Conservation (phyloP, 169 alveolate species). For the Sarcocystis neurona region DNA sequence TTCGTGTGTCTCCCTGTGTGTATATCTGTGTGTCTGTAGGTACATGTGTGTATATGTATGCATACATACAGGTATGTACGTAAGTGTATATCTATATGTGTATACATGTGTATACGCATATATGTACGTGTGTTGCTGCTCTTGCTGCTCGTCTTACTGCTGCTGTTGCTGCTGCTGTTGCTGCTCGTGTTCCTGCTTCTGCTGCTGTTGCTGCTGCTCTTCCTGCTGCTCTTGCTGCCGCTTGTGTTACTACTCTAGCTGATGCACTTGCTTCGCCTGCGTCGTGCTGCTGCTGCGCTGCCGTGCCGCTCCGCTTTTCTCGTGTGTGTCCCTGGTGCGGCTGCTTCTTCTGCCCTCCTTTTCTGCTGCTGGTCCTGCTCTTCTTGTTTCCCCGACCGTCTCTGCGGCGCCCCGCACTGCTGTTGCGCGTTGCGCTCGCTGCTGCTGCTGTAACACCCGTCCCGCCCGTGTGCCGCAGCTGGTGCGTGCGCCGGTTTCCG, state of each 20-base stretch:
- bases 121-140: constrained; percentile 26
- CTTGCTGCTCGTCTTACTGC: background rate
- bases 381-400: too few species aligned
- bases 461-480: background rate
- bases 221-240: background rate
- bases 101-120: too few species aligned
- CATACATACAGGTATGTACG: too few species aligned
- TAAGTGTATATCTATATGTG: too few species aligned
- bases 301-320: too few species aligned
- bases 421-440: background rate
- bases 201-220: background rate
- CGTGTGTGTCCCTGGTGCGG: too few species aligned
- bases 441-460: background rate
- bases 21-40: too few species aligned
- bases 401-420: too few species aligned
- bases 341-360: background rate
- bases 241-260: background rate
- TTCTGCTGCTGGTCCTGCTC: too few species aligned
- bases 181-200: background rate
- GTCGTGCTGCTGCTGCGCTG: background rate
- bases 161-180: background rate
- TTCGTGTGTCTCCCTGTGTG: too few species aligned
- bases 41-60: too few species aligned
- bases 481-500: background rate
- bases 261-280: background rate